These are phyloP conservation scores for Schizonepeta tenuifolia DNA, from an alignment of 257 asterid species.

Conservation along the genomic window DNA sequence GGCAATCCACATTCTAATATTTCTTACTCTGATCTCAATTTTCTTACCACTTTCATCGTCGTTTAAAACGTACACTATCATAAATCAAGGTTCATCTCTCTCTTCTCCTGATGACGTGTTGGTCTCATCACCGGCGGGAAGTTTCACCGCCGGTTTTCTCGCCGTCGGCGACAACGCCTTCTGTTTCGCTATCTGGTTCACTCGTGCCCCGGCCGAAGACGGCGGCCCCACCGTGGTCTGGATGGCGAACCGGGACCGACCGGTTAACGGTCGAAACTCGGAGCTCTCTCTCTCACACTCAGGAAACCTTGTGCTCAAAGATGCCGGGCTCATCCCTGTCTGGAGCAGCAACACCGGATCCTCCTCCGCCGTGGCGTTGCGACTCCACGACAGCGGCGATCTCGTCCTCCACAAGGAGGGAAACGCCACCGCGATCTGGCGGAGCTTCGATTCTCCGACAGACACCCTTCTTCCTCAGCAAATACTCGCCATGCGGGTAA, in stretches of 20 bases:
- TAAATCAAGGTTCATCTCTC: slow-evolving; percentile 29
- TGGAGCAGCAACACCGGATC: not conserved
- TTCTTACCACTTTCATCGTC: slow-evolving; percentile 21
- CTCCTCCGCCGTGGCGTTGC: not conserved
- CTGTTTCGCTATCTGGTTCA: not conserved
- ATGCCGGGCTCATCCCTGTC: slow-evolving; percentile 27
- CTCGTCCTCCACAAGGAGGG: not conserved
- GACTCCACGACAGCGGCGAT: not conserved
- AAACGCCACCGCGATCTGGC: not conserved
- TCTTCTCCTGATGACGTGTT: slow-evolving; percentile 14
- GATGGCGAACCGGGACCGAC: slow-evolving; percentile 38
- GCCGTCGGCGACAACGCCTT: slow-evolving; percentile 13
- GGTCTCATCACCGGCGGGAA: not conserved
- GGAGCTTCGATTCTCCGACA: slow-evolving; percentile 7
- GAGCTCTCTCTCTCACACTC: slow-evolving; percentile 21
- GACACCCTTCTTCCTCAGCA: slow-evolving; percentile 3
- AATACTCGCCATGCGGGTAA: not conserved
- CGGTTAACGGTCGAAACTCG: slow-evolving; percentile 28
- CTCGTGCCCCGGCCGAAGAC: not conserved
- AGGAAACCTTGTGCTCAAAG: slow-evolving; percentile 30
- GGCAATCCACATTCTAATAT: not conserved
- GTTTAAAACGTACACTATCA: not conserved
- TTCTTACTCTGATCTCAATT: not conserved
- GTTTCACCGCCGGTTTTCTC: slow-evolving; percentile 20
- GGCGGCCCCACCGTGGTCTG: slow-evolving; percentile 22